phyloP scores from a whole-genome alignment of 179 eudicot genomes.

The Monotropa hypopitys region DNA sequence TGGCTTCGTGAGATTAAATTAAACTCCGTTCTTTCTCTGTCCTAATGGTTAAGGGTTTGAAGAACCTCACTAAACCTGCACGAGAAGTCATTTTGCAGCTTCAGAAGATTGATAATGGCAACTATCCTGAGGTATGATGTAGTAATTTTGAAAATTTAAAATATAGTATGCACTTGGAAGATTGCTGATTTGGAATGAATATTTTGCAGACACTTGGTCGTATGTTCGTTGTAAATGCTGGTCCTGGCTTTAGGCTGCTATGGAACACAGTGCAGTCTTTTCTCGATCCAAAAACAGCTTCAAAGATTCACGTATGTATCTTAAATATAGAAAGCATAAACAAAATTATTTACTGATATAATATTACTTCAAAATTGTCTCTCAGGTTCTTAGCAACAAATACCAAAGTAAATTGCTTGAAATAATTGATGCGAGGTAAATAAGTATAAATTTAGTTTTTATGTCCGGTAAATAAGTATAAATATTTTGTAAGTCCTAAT shows the following conservation, averaged over 20 bases:
- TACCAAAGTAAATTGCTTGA: constrained; percentile 30
- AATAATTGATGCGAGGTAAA: constrained; percentile 51
- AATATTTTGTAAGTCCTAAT: neutral
- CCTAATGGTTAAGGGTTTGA: constrained; percentile 30
- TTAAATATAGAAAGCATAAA: neutral
- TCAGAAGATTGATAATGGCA: constrained; percentile 56
- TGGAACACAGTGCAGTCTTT: constrained; percentile 46
- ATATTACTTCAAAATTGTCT: neutral
- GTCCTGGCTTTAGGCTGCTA: constrained; percentile 45
- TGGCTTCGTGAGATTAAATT: neutral
- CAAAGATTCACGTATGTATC: constrained; percentile 55
- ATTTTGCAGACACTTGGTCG: constrained; percentile 40
- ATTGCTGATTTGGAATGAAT: neutral
- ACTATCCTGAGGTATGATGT: constrained; percentile 61
- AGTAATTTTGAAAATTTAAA: neutral
- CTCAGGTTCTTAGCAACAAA: constrained; percentile 45
- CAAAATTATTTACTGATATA: neutral
- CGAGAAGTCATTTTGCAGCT: constrained; percentile 49
- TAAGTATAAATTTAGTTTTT: neutral
- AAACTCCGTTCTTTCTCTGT: neutral
- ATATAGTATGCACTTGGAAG: neutral
- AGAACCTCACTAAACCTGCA: constrained; percentile 46
- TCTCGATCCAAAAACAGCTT: constrained; percentile 53
- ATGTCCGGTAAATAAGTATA: neutral
- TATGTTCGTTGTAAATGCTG: constrained; percentile 69